Percentiles rank a stretch among this genome's conserved stretches.
Conservation (phyloP, 1,139 yeast species). For the Waltiozyma sp. region DNA sequence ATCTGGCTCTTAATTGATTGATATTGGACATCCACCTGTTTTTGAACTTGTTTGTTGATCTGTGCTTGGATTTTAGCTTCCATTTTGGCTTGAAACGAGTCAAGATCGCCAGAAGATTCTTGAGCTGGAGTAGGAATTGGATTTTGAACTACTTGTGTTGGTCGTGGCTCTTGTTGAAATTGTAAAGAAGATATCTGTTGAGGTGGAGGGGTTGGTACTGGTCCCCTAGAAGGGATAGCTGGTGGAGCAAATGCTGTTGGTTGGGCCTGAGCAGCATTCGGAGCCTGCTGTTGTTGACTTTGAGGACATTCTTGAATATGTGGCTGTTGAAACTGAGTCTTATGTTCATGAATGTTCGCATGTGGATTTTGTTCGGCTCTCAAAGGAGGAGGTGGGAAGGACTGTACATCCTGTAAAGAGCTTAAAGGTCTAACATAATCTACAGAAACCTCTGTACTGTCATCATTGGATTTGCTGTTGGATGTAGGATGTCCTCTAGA, state of each 20-base stretch:
- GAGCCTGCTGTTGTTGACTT: constrained; percentile 1
- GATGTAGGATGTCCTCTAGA: neutral
- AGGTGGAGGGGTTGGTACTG: constrained; percentile 2
- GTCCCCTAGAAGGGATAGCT: neutral
- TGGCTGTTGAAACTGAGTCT: constrained; percentile 1
- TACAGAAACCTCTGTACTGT: neutral
- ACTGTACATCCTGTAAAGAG: constrained; percentile 27
- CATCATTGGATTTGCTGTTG: neutral
- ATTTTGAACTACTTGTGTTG: neutral
- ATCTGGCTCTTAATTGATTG: neutral
- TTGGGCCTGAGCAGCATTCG: no score
- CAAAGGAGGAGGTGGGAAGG: constrained; percentile 47
- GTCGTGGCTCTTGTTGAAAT: neutral
- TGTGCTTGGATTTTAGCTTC: neutral
- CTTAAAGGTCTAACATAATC: constrained; percentile 22
- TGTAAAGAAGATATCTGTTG: constrained; percentile 2
- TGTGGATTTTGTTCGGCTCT: constrained; percentile 28
- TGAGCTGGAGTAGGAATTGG: no score
- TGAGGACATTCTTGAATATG: neutral
- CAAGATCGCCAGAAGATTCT: no score
- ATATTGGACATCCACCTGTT: neutral
- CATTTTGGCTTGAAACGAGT: neutral
- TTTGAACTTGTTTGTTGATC: neutral
- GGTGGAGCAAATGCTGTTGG: neutral
- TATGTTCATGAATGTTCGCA: neutral